These are phyloP conservation scores for Apiospora koreana DNA, from an alignment of 2,329 filamentous ascomycete species.

Conservation along the genomic window DNA sequence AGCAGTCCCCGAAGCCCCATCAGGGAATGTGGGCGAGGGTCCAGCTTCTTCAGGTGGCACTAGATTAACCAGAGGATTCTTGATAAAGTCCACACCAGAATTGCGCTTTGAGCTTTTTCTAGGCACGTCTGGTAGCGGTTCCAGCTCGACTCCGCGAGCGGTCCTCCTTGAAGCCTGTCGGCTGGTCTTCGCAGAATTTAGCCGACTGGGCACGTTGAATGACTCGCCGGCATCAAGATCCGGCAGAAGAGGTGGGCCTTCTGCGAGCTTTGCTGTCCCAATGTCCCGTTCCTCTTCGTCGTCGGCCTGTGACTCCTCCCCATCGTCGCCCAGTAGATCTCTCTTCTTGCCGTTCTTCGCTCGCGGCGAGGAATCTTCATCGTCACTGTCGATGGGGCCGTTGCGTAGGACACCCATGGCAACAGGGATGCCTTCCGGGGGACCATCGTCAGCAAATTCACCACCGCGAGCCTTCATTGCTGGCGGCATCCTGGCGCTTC, in stretches of 20 bases:
- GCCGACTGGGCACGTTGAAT: constrained; percentile 65
- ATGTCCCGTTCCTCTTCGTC: constrained; percentile 40
- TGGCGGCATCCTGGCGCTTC: constrained; percentile 83
- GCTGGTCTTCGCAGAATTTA: constrained; percentile 57
- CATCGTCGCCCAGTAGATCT: constrained; percentile 48
- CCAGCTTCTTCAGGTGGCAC: constrained; percentile 18
- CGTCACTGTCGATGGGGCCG: constrained; percentile 66
- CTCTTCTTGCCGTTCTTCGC: constrained; percentile 34
- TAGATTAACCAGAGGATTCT: constrained; percentile 38
- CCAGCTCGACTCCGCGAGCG: constrained; percentile 28
- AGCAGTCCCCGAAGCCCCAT: constrained; percentile 7
- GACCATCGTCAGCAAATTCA: constrained; percentile 66
- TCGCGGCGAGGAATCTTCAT: constrained; percentile 47
- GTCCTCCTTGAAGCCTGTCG: constrained; percentile 40
- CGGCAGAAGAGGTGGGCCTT: constrained; percentile 58
- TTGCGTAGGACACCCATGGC: constrained; percentile 61
- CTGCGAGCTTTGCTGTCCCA: constrained; percentile 43
- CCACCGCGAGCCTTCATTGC: constrained; percentile 62
- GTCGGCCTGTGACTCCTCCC: constrained; percentile 47
- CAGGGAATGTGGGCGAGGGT: neutral
- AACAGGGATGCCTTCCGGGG: constrained; percentile 65
- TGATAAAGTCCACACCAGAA: constrained; percentile 42
- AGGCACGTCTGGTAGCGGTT: constrained; percentile 59
- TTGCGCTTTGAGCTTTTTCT: constrained; percentile 72
- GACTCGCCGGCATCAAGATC: constrained; percentile 59